These are phyloP conservation scores for Dactylella cylindrospora DNA, from an alignment of 2,329 filamentous ascomycete species.

Conservation along the genomic window DNA sequence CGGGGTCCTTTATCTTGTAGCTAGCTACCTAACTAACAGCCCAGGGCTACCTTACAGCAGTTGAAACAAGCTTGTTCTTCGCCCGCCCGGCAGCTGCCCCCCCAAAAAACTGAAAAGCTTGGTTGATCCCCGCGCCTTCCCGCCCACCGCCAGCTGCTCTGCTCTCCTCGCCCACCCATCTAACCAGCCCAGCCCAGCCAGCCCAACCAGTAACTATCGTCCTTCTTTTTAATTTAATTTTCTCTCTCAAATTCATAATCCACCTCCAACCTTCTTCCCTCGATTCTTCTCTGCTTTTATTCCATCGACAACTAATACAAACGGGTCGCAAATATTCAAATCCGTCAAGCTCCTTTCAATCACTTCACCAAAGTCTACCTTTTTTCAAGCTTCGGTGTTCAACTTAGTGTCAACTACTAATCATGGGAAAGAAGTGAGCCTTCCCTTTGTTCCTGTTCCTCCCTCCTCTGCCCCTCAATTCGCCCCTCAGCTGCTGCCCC, in stretches of 20 bases:
- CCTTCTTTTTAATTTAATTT: too few species aligned
- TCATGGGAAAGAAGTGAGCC: constrained; percentile 42
- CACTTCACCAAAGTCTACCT: neutral
- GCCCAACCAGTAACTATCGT: too few species aligned
- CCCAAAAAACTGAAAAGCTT: neutral
- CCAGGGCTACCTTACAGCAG: too few species aligned
- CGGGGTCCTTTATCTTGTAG: too few species aligned
- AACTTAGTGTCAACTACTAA: constrained; percentile 13
- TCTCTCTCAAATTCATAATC: neutral
- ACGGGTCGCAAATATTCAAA: constrained; percentile 4
- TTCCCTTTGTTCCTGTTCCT: too few species aligned
- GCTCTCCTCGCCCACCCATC: neutral
- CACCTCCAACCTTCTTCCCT: neutral
- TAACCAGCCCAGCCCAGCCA: too few species aligned
- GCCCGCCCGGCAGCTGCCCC: neutral
- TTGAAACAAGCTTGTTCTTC: neutral
- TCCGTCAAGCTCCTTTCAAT: neutral
- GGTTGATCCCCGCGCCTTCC: neutral
- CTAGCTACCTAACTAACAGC: too few species aligned
- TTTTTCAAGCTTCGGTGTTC: too few species aligned
- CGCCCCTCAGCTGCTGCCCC: neutral
- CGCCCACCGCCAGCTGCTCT: neutral
- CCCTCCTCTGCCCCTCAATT: constrained; percentile 26
- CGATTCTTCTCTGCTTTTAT: neutral
- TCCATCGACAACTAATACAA: too few species aligned